Evolutionary conservation across 257 asterid species (phyloP).

Genomic region (Craterostigma plantagineum): DNA sequence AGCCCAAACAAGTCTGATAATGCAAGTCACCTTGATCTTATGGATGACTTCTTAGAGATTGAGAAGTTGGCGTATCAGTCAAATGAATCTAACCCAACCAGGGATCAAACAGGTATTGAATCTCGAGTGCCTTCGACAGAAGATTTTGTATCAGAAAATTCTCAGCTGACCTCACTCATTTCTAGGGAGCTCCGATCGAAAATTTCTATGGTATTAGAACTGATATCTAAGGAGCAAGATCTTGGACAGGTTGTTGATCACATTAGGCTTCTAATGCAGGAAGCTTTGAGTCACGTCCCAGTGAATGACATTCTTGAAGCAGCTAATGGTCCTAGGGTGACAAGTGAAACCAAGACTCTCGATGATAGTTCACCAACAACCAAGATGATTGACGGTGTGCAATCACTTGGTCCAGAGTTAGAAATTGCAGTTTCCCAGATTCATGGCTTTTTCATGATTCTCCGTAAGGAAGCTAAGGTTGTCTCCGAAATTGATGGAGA

Average conservation of each 20-base stretch:
- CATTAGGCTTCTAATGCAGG: no score
- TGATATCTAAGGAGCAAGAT: no score
- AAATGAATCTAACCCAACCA: constrained; percentile 9
- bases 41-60: constrained; percentile 50
- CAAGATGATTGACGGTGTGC: constrained; percentile 5
- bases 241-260: no score
- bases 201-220: no score
- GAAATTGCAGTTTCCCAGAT: constrained; percentile 41
- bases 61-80: constrained; percentile 69
- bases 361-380: no score
- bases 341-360: no score
- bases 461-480: constrained; percentile 58
- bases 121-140: not conserved
- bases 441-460: constrained; percentile 31
- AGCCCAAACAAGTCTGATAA: constrained; percentile 6
- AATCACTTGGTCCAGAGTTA: constrained; percentile 23
- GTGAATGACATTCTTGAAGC: no score
- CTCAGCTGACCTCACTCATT: no score
- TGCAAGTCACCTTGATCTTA: not conserved
- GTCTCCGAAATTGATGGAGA: constrained; percentile 31
- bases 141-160: not conserved
- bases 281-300: no score
- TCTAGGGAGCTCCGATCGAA: no score
- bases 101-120: not conserved
- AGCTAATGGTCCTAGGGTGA: no score